Base-by-base conservation (phyloP, 192 early-diverging fungal species). In the Coemansia sp. region DNA sequence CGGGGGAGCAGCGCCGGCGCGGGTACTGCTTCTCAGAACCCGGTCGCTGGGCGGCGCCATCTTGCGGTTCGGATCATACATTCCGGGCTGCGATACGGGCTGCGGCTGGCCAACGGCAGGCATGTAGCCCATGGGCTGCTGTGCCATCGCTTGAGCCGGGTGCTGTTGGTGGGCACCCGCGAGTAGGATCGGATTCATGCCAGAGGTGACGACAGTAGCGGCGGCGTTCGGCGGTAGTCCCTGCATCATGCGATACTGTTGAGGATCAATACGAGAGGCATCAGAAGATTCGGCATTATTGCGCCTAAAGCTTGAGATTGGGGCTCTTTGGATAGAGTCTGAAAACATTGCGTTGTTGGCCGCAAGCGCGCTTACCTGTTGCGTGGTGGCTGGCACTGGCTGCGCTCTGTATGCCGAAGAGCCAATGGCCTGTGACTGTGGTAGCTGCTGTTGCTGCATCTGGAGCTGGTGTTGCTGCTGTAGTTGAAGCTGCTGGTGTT, bases 311-410 rank as follows among this genome's bases (percentile, higher is more conserved):
- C 78, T 81, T 66, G 78, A 81, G 53, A 59, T 69, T 21, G 65
- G 53, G 5, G 68, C 43, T 42, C 68, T 61, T 62, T 72, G 72
- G 7, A 45, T 18, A 3, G 69, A 47, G 21, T 72, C 73, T 28
- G 56, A 66, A 37, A 62, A 59, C 41, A 66, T 52, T 31, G 53
- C 67, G 53, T 63, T 69, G 45, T 61, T 69, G 18, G 56, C 60
- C 56, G 60, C 73, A 64, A 72, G 72, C 36, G 66, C 69, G 78
- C 78, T 75, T 81, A 81, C 78, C 78, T 81, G 78, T 66, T 75
- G 78, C 45, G 73, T 65, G 28, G 70, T 66, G 9, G 68, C 48
- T 50, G 78, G 66, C 3, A 75, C 61, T 59, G 68, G 66, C 70
- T 81, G 78, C 33, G 73, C 45, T 38, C 78, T 81, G 55, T 81